A percentile compares a stretch with the other conserved stretches of the same genome.
Evolutionary conservation across 176 grass and related monocot species (phyloP).

Genomic region (Triticum dicoccoides): DNA sequence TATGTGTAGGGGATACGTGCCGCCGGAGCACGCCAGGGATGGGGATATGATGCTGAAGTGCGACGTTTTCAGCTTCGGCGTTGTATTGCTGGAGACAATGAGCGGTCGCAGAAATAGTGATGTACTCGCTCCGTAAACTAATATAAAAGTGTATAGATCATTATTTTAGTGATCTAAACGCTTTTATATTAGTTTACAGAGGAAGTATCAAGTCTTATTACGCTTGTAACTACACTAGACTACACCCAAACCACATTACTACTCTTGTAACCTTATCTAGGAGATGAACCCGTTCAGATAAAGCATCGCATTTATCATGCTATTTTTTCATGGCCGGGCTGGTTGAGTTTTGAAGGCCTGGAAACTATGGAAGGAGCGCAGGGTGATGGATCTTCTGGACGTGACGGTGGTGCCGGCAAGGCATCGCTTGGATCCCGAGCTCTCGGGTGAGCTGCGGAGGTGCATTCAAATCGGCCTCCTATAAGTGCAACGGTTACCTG

Average conservation of each 20-base stretch:
- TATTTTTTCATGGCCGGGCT: neutral
- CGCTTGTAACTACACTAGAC: neutral
- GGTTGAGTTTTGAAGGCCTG: slow-evolving; percentile 12
- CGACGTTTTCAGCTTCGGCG: neutral
- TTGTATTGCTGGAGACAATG: neutral
- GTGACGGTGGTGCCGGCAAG: neutral
- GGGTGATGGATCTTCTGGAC: slow-evolving; percentile 24
- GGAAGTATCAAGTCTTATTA: neutral
- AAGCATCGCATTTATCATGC: too few relatives aligned
- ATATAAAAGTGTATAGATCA: too few relatives aligned
- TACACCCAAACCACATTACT: too few relatives aligned
- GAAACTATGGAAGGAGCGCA: slow-evolving; percentile 30
- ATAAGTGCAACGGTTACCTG: slow-evolving; percentile 32
- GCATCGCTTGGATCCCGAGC: neutral
- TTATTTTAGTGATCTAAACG: too few relatives aligned
- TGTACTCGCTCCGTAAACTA: too few relatives aligned
- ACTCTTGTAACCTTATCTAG: neutral
- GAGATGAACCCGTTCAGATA: neutral
- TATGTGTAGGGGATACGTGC: neutral
- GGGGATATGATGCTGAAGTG: neutral
- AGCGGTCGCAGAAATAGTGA: neutral
- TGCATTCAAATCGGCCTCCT: slow-evolving; percentile 49
- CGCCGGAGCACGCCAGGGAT: neutral
- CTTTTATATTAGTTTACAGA: too few relatives aligned
- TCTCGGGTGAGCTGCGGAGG: neutral